Conservation (phyloP, 306 rosid species). For the Inga leiocalycina region DNA sequence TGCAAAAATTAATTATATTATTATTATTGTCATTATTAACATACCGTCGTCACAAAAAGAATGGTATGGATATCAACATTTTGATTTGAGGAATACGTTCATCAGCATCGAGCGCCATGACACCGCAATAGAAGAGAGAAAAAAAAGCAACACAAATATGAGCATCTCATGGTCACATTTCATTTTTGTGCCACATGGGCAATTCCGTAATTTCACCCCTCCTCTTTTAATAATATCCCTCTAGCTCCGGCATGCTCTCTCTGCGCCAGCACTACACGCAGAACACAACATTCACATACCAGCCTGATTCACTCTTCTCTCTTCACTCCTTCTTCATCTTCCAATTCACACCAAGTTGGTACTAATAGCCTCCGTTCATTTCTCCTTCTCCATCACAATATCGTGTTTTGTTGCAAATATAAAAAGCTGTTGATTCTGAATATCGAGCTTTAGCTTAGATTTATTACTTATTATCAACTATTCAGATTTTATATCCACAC, state of each 20-base stretch:
- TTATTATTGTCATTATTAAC: neutral
- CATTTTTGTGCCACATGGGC: neutral
- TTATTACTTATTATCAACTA: neutral
- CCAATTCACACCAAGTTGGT: no score
- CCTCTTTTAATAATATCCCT: neutral
- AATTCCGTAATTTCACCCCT: neutral
- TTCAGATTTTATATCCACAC: neutral
- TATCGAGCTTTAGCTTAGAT: conserved; percentile 11
- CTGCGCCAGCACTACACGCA: neutral
- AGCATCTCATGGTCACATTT: neutral
- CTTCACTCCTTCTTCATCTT: neutral
- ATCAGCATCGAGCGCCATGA: neutral
- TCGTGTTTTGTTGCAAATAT: neutral
- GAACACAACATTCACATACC: neutral
- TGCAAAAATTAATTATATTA: no score
- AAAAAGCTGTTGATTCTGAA: neutral
- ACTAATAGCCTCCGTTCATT: neutral
- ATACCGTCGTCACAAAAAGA: neutral
- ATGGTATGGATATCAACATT: neutral
- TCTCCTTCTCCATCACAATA: neutral
- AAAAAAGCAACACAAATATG: neutral
- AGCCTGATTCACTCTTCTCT: neutral
- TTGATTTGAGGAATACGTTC: neutral
- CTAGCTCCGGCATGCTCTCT: neutral
- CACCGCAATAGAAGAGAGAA: neutral